Percentiles rank a stretch among this genome's conserved stretches.
Evolutionary conservation across 2,329 filamentous ascomycete genomes (phyloP).

Genomic region (Verticillium albo-atrum): DNA sequence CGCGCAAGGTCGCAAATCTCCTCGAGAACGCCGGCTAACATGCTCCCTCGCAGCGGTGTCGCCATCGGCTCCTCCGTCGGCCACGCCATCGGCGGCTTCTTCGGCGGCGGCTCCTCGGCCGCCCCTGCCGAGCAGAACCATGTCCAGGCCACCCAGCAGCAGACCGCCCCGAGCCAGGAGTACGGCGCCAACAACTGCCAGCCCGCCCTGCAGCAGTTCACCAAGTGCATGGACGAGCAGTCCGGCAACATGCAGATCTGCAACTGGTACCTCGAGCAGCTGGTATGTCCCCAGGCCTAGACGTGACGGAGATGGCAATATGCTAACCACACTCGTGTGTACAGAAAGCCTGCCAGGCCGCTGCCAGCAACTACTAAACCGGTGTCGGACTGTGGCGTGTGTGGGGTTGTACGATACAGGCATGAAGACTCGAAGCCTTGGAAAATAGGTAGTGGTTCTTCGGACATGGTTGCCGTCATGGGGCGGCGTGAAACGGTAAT

Average conservation of each 20-base stretch:
- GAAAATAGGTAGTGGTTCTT: background rate
- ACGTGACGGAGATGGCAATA: background rate
- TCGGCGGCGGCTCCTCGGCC: constrained; percentile 67
- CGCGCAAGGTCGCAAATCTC: no score
- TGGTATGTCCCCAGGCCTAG: constrained; percentile 41
- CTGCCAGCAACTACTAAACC: constrained; percentile 65
- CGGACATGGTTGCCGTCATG: background rate
- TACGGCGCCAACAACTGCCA: constrained; percentile 64
- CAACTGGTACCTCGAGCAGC: constrained; percentile 96
- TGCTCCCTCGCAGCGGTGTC: constrained; percentile 67
- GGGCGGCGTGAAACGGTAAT: background rate
- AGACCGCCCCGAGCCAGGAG: constrained; percentile 41
- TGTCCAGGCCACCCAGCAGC: constrained; percentile 38
- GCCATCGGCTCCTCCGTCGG: constrained; percentile 94
- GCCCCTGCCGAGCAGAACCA: constrained; percentile 46
- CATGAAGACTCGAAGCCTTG: background rate
- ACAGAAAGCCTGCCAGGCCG: constrained; percentile 76
- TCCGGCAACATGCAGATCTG: constrained; percentile 92
- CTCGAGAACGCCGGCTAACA: background rate
- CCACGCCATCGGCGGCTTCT: constrained; percentile 87
- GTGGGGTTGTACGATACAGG: constrained; percentile 2
- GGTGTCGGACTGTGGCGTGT: background rate
- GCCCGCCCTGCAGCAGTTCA: constrained; percentile 78
- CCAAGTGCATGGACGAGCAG: constrained; percentile 95
- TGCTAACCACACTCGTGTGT: constrained; percentile 4